phyloP scores from a whole-genome alignment of 176 grass and related monocot genomes.

The Elaeis guineensis region DNA sequence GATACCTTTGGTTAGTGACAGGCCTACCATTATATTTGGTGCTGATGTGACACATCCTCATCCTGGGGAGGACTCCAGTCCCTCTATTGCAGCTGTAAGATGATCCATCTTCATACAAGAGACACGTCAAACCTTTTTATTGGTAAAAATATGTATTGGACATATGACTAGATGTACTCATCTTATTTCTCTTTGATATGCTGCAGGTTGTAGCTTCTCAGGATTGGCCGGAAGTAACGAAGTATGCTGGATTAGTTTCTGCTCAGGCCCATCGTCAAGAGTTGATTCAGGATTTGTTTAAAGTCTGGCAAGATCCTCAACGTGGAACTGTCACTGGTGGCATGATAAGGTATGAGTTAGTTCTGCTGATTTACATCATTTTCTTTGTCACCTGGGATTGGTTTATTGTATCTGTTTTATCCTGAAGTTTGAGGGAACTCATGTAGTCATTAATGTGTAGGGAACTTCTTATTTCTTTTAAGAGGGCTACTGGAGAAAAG shows the following conservation, averaged over 20 bases:
- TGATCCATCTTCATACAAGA: not conserved
- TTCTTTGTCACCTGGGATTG: not conserved
- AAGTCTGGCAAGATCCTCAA: slow-evolving; percentile 4
- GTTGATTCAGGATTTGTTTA: slow-evolving; percentile 16
- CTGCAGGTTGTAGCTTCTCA: slow-evolving; percentile 19
- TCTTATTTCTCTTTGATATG: not conserved
- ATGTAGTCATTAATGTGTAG: not conserved
- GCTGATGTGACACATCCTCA: slow-evolving; percentile 21
- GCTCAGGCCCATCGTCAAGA: slow-evolving; percentile 16
- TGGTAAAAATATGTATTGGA: not conserved
- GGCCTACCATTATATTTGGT: slow-evolving; percentile 24
- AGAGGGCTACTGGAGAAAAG: slow-evolving; percentile 9
- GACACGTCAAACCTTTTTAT: not conserved
- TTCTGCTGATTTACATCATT: not conserved
- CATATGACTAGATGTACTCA: not conserved
- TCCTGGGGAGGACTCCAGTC: slow-evolving; percentile 18
- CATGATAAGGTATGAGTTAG: slow-evolving; percentile 8
- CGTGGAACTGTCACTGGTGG: slow-evolving; percentile 5
- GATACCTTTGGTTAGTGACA: slow-evolving; percentile 15
- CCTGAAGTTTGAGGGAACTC: not conserved
- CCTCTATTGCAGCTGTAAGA: slow-evolving; percentile 21
- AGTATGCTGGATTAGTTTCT: slow-evolving; percentile 21
- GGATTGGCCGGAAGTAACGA: slow-evolving; percentile 15
- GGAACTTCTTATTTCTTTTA: slow-evolving; percentile 16
- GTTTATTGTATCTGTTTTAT: not conserved